Conservation (phyloP, 1,139 yeast genomes). For the Pneumocystis jirovecii region DNA sequence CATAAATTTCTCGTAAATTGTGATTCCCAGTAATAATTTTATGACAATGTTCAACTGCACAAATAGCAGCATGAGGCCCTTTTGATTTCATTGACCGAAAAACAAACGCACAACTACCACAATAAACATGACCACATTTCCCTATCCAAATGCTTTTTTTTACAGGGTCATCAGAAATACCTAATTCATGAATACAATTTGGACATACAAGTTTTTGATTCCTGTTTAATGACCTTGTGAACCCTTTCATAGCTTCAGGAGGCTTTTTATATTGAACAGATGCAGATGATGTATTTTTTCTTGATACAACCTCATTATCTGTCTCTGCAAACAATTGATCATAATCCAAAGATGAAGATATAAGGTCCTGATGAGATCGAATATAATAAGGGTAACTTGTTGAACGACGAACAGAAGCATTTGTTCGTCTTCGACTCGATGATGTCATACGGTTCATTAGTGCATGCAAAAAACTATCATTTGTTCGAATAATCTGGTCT, state of each 20-base stretch:
- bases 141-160: constrained; percentile 5
- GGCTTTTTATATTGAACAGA: neutral
- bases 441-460: neutral
- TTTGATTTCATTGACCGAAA: constrained; percentile 2
- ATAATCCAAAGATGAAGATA: neutral
- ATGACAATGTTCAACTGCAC: constrained; percentile 1
- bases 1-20: constrained; percentile 3
- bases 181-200: constrained; percentile 8
- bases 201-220: constrained; percentile 9
- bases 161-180: constrained; percentile 6
- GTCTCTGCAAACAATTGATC: neutral
- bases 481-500: neutral
- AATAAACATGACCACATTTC: constrained; percentile 13
- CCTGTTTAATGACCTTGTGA: constrained; percentile 7
- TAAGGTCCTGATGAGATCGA: neutral
- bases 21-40: constrained; percentile 1
- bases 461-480: neutral
- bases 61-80: constrained; percentile 1
- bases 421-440: neutral
- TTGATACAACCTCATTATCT: neutral
- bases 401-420: neutral
- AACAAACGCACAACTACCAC: constrained; percentile 9
- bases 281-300: neutral
- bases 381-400: neutral
- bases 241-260: neutral